Base-by-base conservation (phyloP, 2,329 filamentous ascomycete species). In the Fusarium guadeloupense region DNA sequence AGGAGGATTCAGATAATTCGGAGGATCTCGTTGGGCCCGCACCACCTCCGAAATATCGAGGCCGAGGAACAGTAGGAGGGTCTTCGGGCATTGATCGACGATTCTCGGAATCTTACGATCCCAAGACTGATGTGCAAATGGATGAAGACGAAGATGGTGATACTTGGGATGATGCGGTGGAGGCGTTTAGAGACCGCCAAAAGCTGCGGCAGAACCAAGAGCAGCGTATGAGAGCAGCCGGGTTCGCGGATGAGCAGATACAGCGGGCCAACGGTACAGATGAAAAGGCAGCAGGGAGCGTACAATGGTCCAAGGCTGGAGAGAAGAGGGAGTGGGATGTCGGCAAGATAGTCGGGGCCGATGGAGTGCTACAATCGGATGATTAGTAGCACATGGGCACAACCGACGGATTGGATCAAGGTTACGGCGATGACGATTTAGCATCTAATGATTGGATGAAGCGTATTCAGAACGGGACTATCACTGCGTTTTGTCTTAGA, bases 161-260 rank as follows among this genome's bases (percentile, higher is more conserved):
- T 58, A 86, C 91, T 56, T 97, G 92, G 93, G 90, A 91, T 38
- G 85, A 91, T 67, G 87, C 90, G 1, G 80, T 95, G 1, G 92
- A 96, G 75, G 87, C 89, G 5, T 81, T 92, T 51, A 85, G 89
- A 33, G 92, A 96, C 72, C 86, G 92, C n/a, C 85, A 91, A 64
- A 88, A 88, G 64, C 93, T 90, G 86, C 88, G 86, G 69, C 83
- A 88, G 61, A 86, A 88, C 65, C 91, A 92, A 25, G 90, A 90
- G 7, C 88, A 93, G 46, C 81, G 93, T 54, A 77, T 97, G 56
- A 87, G 87, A 28, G 85, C 85, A 17, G 92, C 91, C 0, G 93
- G 93, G 0, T 96, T 96, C 70, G 86, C 85, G 2, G 90, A 93
- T 14, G 85, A 87, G 5, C 85, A 93, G 68, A 85, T 97, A 54